Evolutionary conservation across 768 basidiomycete species (phyloP), one percentile per base, ranked within the genome.

Genomic region (Coprinellus micaceus): DNA sequence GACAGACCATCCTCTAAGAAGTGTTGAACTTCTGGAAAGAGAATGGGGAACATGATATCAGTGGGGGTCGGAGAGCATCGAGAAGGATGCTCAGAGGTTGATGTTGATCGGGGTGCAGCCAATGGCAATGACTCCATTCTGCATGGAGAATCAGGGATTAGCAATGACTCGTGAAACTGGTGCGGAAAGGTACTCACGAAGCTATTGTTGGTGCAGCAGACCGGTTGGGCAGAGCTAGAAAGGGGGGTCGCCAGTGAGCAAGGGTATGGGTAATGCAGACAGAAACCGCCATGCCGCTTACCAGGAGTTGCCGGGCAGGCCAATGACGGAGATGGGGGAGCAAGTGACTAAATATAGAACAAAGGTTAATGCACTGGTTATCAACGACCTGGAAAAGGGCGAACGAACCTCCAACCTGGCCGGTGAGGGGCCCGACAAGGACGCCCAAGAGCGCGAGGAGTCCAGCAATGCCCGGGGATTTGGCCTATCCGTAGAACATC

Each of bases 131-230:
- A 55, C 12, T 29, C 58, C 54, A 21, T 52, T 45, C 49, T n/a
- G n/a, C 6, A 33, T 57, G 26, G 17, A 22, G 21, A 24, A n/a
- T 36, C 40, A 15, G 7, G 5, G 12, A 7, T n/a, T 17, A 15
- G 19, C 4, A 4, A n/a, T 9, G 43, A 25, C 15, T 4, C 21
- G 6, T 5, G 9, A 13, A 13, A 33, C 29, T n/a, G n/a, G n/a
- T n/a, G 15, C 15, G 26, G 49, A 17, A 51, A 53, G 40, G 39
- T 25, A 64, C 72, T 65, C 58, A 76, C 74, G 62, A 71, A 71
- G 56, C 39, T 59, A 64, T 72, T 74, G 56, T 68, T 62, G 44
- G 64, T 57, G 68, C 74, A 76, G 69, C 74, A 76, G 6, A 74
- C 70, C 19, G 71, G 63, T 54, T 73, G 67, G 19, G 65, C 64